Percentiles rank a stretch among this genome's conserved stretches.
Conservation (phyloP, 2,329 filamentous ascomycete genomes). For the Metarhizium sp. region DNA sequence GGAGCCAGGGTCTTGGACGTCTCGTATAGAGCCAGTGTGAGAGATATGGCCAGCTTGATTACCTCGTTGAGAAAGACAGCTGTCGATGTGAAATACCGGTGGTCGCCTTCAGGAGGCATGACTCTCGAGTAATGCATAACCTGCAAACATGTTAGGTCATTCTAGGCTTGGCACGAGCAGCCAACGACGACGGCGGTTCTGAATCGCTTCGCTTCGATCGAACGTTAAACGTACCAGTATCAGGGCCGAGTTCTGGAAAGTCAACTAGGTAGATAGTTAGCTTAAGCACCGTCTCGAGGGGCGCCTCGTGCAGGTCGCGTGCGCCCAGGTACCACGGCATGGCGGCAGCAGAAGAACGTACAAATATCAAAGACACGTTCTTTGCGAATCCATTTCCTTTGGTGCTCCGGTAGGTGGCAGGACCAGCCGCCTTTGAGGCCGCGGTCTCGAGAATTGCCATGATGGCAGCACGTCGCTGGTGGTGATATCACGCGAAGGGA, state of each 20-base stretch:
- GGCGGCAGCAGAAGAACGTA: conserved; percentile 4
- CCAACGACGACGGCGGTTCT: background rate
- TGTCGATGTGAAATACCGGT: conserved; percentile 87
- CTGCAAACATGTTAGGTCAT: conserved; percentile 29
- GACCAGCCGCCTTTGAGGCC: conserved; percentile 6
- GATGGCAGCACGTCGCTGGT: background rate
- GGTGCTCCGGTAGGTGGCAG: conserved; percentile 1
- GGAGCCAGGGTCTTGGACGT: conserved; percentile 69
- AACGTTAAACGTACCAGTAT: conserved; percentile 47
- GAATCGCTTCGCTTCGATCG: background rate
- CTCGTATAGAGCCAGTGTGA: conserved; percentile 83
- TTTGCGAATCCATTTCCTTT: conserved; percentile 10
- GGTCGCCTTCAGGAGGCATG: conserved; percentile 76
- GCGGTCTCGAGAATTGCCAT: conserved; percentile 13
- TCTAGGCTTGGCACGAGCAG: background rate
- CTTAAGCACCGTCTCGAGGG: background rate
- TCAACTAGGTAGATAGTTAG: conserved; percentile 45
- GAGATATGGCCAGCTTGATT: conserved; percentile 76
- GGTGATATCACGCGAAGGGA: background rate
- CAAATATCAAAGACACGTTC: conserved; percentile 14
- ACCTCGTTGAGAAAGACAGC: conserved; percentile 91
- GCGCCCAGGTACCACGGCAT: background rate
- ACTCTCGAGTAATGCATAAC: conserved; percentile 91
- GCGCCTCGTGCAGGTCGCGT: background rate
- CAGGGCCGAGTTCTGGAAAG: conserved; percentile 64